Conservation (phyloP, 768 basidiomycete genomes). For the Leccinum rimulosum region DNA sequence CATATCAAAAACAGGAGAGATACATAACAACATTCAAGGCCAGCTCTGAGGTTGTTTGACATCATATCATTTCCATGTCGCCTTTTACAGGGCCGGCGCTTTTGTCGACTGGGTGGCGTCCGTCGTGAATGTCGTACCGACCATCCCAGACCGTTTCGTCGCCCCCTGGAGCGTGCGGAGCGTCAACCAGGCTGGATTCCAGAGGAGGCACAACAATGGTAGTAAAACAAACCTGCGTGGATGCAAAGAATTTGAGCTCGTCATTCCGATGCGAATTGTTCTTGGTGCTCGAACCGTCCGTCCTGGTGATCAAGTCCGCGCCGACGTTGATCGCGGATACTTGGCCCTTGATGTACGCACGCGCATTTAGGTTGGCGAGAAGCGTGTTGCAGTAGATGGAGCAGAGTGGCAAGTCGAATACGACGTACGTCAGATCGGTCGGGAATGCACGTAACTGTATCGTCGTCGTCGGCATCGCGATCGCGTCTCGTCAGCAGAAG, state of each 20-base stretch:
- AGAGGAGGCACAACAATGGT: background rate
- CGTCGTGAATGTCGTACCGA: background rate
- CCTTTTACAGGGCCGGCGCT: background rate
- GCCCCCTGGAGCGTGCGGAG: background rate
- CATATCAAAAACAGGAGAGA: background rate
- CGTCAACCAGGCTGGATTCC: background rate
- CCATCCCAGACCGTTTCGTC: background rate
- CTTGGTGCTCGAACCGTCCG: background rate
- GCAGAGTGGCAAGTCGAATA: conserved; percentile 1
- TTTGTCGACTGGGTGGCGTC: background rate
- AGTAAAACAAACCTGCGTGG: background rate
- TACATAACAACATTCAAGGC: background rate
- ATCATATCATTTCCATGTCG: background rate
- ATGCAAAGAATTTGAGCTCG: conserved; percentile 1
- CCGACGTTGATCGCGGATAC: background rate
- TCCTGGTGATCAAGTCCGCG: background rate
- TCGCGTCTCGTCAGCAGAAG: background rate
- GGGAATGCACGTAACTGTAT: background rate
- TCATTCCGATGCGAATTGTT: background rate
- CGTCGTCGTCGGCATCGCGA: background rate
- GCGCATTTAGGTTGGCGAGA: conserved; percentile 5
- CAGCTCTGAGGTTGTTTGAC: background rate
- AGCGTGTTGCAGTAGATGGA: conserved; percentile 5
- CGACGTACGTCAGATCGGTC: background rate
- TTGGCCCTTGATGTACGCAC: conserved; percentile 4